Evolutionary conservation across 2,329 filamentous ascomycete species (phyloP), one percentile per base, ranked within the genome.

Genomic region (Neocucurbitaria cava): DNA sequence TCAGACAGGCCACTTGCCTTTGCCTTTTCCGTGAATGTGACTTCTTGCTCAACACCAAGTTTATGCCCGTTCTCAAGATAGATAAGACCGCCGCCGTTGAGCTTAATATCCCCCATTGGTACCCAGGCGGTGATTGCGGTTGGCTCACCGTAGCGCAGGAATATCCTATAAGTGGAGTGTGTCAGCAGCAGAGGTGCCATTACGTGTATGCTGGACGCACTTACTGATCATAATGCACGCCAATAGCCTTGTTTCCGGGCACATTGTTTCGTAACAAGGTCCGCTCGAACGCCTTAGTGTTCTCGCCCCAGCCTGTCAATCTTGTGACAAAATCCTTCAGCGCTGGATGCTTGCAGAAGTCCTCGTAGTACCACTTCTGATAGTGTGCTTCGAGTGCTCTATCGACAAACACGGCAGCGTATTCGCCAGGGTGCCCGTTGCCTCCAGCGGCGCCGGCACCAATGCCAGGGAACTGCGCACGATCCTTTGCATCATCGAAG

Each of bases 61-160:
- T 62, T 61, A 45, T 80, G 76, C 63, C 77, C 75, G 47, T 81
- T 71, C 58, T 87, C 83, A 2, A 87, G 71, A 58, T 87, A 87
- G 2, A 87, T 85, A 49, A 87, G 65, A 0, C 85, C 84, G 5
- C 85, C 84, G 0, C 84, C 84, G 43, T 81, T 77, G 3, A 85
- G 46, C 17, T 76, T 76, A 6, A 85, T 65, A 64, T 84, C 80
- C 0, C 82, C 82, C 55, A 85, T 82, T 0, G 83, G 81, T 0
- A 85, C 81, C 83, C 83, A 86, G 0, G 81, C 83, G 3, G 83
- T 85, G 1, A 85, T 69, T 30, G 77, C 78, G 0, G 81, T 83
- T 3, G 81, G 78, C 42, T 84, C 82, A 1, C 83, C 84, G 62
- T 84, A 65, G 2, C 83, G 67, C 43, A 86, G 66, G 59, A 85